phyloP scores from a whole-genome alignment of 129 eudicot genomes.

The Dittrichia graveolens region DNA sequence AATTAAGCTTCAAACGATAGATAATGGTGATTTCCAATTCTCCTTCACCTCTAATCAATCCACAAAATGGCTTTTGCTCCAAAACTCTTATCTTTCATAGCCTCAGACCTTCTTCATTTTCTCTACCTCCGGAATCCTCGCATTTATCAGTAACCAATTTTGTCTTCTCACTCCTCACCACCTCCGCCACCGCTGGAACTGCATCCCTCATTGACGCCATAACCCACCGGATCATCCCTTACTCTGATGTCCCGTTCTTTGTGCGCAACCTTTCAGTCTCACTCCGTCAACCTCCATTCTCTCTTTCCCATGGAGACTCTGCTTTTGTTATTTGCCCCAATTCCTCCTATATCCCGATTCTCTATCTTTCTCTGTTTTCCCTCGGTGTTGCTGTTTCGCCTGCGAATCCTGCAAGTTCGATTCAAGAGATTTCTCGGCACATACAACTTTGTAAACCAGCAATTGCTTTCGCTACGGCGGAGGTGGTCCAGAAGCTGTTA shows the following conservation, averaged over 20 bases:
- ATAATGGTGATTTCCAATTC: slow-evolving; percentile 14
- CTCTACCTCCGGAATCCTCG: slow-evolving; percentile 38
- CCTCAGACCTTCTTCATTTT: slow-evolving; percentile 44
- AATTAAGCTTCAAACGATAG: not conserved
- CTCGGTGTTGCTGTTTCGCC: slow-evolving; percentile 59
- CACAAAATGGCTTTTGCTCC: slow-evolving; percentile 37
- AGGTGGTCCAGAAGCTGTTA: slow-evolving; percentile 25
- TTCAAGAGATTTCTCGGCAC: slow-evolving; percentile 41
- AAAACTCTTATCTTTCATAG: slow-evolving; percentile 41
- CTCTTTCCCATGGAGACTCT: slow-evolving; percentile 35
- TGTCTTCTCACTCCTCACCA: slow-evolving; percentile 35
- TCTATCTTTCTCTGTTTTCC: slow-evolving; percentile 47
- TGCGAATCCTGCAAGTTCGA: slow-evolving; percentile 51
- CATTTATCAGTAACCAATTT: slow-evolving; percentile 50
- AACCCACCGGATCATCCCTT: slow-evolving; percentile 39
- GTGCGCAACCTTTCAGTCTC: slow-evolving; percentile 38
- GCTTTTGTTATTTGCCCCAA: slow-evolving; percentile 55
- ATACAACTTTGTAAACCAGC: slow-evolving; percentile 43
- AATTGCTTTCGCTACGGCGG: slow-evolving; percentile 48
- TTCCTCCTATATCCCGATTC: slow-evolving; percentile 42
- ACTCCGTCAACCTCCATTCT: slow-evolving; percentile 22
- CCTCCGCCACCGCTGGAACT: not conserved
- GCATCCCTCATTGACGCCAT: slow-evolving; percentile 49
- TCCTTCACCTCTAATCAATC: slow-evolving; percentile 20
- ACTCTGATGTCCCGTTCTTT: slow-evolving; percentile 30